These are phyloP conservation scores for Chaetomiaceae sp. DNA, from an alignment of 2,329 filamentous ascomycete species.

Conservation along the genomic window DNA sequence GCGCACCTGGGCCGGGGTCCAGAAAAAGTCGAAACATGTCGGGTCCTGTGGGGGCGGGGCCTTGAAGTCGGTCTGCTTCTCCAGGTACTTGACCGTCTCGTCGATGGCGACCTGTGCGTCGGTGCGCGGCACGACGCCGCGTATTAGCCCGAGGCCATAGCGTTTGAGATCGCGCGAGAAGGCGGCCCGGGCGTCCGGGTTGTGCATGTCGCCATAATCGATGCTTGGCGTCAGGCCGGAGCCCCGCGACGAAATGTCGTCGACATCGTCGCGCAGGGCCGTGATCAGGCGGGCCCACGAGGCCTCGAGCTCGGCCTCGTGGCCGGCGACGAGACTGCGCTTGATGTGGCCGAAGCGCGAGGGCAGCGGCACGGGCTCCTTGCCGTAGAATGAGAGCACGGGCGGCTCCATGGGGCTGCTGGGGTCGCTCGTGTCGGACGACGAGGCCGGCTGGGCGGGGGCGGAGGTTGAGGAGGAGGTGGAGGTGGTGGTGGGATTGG, in stretches of 20 bases:
- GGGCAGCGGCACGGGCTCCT: constrained; percentile 54
- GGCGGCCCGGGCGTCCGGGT: constrained; percentile 43
- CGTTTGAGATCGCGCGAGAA: constrained; percentile 56
- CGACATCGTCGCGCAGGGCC: constrained; percentile 47
- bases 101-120: constrained; percentile 56
- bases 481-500: constrained; percentile 3
- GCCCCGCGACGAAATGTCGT: constrained; percentile 47
- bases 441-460: not conserved
- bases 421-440: not conserved
- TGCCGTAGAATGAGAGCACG: constrained; percentile 53
- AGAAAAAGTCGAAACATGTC: constrained; percentile 69
- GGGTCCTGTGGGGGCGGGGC: constrained; percentile 58
- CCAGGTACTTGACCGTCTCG: constrained; percentile 55
- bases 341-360: constrained; percentile 54
- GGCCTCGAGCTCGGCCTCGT: constrained; percentile 49
- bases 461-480: constrained; percentile 2
- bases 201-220: constrained; percentile 47
- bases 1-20: constrained; percentile 64
- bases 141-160: constrained; percentile 60
- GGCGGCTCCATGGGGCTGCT: constrained; percentile 41
- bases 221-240: constrained; percentile 52
- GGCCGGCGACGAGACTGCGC: constrained; percentile 47
- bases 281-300: constrained; percentile 52
- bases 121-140: constrained; percentile 54
- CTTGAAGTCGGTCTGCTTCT: constrained; percentile 43